Base-by-base conservation (phyloP, 2,329 filamentous ascomycete species). In the Beauveria rudraprayagi region DNA sequence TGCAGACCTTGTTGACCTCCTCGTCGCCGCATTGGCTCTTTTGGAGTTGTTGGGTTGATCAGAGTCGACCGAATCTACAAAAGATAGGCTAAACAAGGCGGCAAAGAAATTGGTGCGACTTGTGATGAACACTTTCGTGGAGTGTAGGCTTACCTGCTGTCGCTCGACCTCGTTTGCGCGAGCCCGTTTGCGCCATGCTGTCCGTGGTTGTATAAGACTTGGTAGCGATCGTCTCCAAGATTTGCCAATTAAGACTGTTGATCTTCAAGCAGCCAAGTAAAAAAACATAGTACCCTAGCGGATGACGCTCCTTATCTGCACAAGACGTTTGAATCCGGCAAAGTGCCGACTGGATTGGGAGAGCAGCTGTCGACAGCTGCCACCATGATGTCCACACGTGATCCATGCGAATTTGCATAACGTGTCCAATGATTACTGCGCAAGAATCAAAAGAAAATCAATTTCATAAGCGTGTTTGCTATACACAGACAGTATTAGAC, bases 111-210 rank as follows among this genome's bases (percentile, higher is more conserved):
- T 24, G 30, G 10, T 34, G 24, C 8, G n/a, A 19, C n/a, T 41
- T 53, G 26, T 34, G 19, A 4, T 26, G 24, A n/a, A 22, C 14
- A 14, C 16, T 14, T 47, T 22, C 5, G 24, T 8, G 26, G 1
- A 14, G n/a, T 44, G 17, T 7, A 6, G n/a, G 41, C 41, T 54
- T 55, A 60, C 58, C 28, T 5, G 58, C 10, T 7, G 41, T 17
- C n/a, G 50, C 41, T 47, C 58, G 58, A 41, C 41, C 58, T 52
- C 58, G 58, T 60, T 60, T 60, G 50, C 58, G 50, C 16, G 58
- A 37, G 50, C 41, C 30, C 51, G 58, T 55, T 54, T 60, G 58
- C 30, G 58, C 50, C 58, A 60, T 60, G 19, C n/a, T 48, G 55
- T 9, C n/a, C 41, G 46, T 11, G 14, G 5, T 46, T n/a, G n/a